Base-by-base conservation (phyloP, 148 eudicot species). In the Cornus controversa region DNA sequence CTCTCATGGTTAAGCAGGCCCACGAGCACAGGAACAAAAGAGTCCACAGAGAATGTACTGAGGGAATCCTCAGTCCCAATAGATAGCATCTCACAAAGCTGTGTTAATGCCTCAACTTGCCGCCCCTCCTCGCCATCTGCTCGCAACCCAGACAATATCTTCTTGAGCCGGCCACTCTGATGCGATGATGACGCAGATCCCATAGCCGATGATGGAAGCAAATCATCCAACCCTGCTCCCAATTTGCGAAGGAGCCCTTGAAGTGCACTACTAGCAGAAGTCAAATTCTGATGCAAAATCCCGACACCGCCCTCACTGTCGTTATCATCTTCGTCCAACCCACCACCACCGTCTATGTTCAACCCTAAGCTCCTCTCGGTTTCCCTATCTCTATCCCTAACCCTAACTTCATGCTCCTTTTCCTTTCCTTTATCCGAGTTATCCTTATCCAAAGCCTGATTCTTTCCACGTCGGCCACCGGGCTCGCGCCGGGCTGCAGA, bases 61-160 rank as follows among this genome's bases (percentile, higher is more conserved):
- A 96, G 85, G 0, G 99, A 96, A 31, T 96, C 99, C 92, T 96
- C 99, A 0, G 97, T 93, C 57, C 95, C 97, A 82, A 96, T 96
- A 0, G 95, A 90, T 60, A 96, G 79, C 90, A 96, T 84, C 72
- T 96, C 99, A 81, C 99, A 93, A 23, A 96, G 85, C 91, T 96
- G 99, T 6, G 98, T 93, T 64, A 96, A 84, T 0, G 99, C 99
- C 85, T 91, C 98, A 5, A 96, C 91, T 80, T 96, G 99, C 79
- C 80, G 88, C 67, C 99, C 99, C 47, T 96, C 99, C 82, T 96
- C 99, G 0, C 99, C 98, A 67, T 96, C 99, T 0, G 99, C 99
- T 72, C 97, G 83, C 84, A 96, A 87, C 0, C 98, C 98, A 0
- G 93, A 79, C n/a, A 96, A 82, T 66, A 96, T 93, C 95, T 93